Base-by-base conservation (phyloP, 495 filamentous ascomycete species). In the Podospora didyma region DNA sequence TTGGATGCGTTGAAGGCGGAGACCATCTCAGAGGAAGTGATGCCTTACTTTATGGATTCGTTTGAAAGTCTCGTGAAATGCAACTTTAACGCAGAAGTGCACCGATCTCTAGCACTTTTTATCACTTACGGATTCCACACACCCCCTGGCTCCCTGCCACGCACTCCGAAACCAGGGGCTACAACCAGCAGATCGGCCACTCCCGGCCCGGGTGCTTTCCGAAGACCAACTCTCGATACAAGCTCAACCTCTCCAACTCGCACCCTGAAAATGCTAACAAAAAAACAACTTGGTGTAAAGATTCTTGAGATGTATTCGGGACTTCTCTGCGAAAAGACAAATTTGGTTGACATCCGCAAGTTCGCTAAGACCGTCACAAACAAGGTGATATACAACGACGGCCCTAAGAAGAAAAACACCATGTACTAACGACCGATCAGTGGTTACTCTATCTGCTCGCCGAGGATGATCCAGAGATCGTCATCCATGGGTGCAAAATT, bases 351-450 rank as follows among this genome's bases (percentile, higher is more conserved):
- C 35, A 84, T 96, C 50, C 83, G 83, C 63, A 93, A 89, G 62
- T 98, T 98, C 74, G 90, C 93, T 16, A 90, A 86, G 73, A 94
- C 92, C 2, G 93, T 97, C 3, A 97, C 95, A 24, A 96, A 93
- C 60, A 97, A 96, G 84, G 92, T 94, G 78, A 65, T 82, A 74
- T 53, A 56, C 49, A 50, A 61, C 39, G 31, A 50, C 55, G 53
- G 59, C 49, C 42, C 50, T 21, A 54, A 47, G 48, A 61, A 49
- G 51, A 49, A 37, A 53, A 35, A 57, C 22, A 60, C 47, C 63
- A 59, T 48, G 61, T 70, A 63, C 76, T 82, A 69, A 82, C 67
- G 51, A 63, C 61, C 54, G 50, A 57, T 35, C 62, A 96, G 90
- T 97, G 95, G 94, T 82, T 97, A 54, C 78, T 98, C 20, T 94